Percentiles rank a stretch among this genome's conserved stretches.
Evolutionary conservation across 1,139 yeast genomes (phyloP).

Genomic region (Candida tetrigidarum): DNA sequence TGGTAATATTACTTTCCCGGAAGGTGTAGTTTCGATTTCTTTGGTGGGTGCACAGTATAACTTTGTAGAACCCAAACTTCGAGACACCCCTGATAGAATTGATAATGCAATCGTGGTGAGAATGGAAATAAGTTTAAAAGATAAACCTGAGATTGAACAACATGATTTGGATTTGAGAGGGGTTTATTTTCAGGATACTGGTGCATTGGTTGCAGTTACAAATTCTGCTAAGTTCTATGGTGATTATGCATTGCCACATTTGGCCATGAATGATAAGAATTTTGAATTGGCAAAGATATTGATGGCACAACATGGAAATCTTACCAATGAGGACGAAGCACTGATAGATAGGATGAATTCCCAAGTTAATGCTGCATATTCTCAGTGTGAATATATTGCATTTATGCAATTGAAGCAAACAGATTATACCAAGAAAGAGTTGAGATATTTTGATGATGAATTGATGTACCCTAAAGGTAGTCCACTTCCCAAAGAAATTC

Average conservation of each 20-base stretch:
- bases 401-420: slow-evolving; percentile 73
- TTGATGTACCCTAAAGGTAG: slow-evolving; percentile 71
- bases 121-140: slow-evolving; percentile 32
- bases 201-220: slow-evolving; percentile 67
- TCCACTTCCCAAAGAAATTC: slow-evolving; percentile 62
- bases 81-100: slow-evolving; percentile 20
- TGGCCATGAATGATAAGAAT: slow-evolving; percentile 45
- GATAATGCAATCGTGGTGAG: slow-evolving; percentile 38
- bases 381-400: slow-evolving; percentile 73
- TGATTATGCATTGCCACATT: slow-evolving; percentile 59
- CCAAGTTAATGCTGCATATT: slow-evolving; percentile 36
- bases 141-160: slow-evolving; percentile 44
- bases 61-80: slow-evolving; percentile 23
- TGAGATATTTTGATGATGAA: slow-evolving; percentile 72
- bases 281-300: slow-evolving; percentile 45
- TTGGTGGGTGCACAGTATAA: slow-evolving; percentile 31
- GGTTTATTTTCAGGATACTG: slow-evolving; percentile 70
- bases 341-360: slow-evolving; percentile 45
- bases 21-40: slow-evolving; percentile 31
- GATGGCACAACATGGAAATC: slow-evolving; percentile 44
- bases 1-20: slow-evolving; percentile 32
- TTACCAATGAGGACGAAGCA: slow-evolving; percentile 40
- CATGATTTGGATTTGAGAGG: slow-evolving; percentile 61
- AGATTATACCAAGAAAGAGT: slow-evolving; percentile 51
- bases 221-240: slow-evolving; percentile 78